A percentile compares a stretch with the other conserved stretches of the same genome.
Conservation (phyloP, 805 yeast genomes). For the Candida boleticola region DNA sequence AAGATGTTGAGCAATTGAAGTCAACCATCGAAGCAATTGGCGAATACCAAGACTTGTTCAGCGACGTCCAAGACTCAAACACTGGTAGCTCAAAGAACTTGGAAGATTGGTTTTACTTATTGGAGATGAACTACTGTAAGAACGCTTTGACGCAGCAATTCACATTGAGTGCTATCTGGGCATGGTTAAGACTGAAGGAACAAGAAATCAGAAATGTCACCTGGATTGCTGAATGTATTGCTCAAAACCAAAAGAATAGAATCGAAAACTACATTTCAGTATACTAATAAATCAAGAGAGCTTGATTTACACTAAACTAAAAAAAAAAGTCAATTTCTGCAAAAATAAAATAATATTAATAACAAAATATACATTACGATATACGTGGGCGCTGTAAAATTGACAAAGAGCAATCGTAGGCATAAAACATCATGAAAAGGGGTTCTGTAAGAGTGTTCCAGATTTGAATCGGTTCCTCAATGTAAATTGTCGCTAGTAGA, state of each 20-base stretch:
- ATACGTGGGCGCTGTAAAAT: no score
- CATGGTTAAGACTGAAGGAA: constrained; percentile 93
- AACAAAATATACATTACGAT: no score
- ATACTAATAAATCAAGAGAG: constrained; percentile 49
- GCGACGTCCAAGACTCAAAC: constrained; percentile 31
- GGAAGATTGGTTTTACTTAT: constrained; percentile 91
- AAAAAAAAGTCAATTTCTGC: no score
- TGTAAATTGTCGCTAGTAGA: no score
- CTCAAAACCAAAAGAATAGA: constrained; percentile 95
- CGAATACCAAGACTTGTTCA: constrained; percentile 60
- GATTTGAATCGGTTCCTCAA: no score
- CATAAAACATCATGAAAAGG: no score
- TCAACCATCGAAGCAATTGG: constrained; percentile 59
- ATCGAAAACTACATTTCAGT: constrained; percentile 89
- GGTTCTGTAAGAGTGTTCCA: no score
- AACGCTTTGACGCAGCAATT: constrained; percentile 97
- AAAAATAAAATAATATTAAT: no score
- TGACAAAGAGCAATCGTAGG: no score
- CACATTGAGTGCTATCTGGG: constrained; percentile 87
- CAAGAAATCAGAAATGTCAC: constrained; percentile 96
- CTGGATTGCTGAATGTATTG: constrained; percentile 99
- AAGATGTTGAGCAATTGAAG: constrained; percentile 83
- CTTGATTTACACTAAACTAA: no score
- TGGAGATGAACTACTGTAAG: constrained; percentile 89
- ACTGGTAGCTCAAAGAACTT: constrained; percentile 54